Evolutionary conservation across 2,329 filamentous ascomycete species (phyloP).

Genomic region (Epichloe scottii): DNA sequence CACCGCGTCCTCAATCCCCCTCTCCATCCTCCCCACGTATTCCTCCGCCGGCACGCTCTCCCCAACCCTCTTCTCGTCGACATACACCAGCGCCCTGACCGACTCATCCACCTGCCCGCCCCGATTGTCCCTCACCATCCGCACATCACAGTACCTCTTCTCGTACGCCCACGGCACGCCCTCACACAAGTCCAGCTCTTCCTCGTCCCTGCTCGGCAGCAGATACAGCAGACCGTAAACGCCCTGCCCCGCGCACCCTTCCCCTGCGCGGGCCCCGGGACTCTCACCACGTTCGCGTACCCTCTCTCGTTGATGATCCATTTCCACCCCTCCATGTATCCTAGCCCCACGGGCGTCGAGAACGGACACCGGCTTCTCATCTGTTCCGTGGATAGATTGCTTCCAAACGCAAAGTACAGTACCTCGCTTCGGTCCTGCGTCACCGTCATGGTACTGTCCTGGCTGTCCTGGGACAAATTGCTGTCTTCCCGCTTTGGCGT

Average conservation of each 20-base stretch:
- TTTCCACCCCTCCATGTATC: slow-evolving; percentile 39
- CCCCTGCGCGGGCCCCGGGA: too few species aligned
- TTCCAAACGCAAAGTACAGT: slow-evolving; percentile 60
- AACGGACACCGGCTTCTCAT: slow-evolving; percentile 51
- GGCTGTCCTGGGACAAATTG: slow-evolving; percentile 24
- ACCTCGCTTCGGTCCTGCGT: slow-evolving; percentile 23
- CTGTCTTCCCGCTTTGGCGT: slow-evolving; percentile 18
- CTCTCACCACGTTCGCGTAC: slow-evolving; percentile 51
- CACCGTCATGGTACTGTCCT: slow-evolving; percentile 23
- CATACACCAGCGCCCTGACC: slow-evolving; percentile 42
- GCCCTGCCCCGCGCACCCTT: slow-evolving; percentile 10
- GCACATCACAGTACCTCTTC: slow-evolving; percentile 30
- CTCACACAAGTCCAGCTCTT: slow-evolving; percentile 41
- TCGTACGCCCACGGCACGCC: slow-evolving; percentile 51
- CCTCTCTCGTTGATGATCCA: slow-evolving; percentile 58
- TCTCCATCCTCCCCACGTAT: slow-evolving; percentile 53
- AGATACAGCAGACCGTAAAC: slow-evolving; percentile 48
- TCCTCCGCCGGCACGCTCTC: slow-evolving; percentile 36
- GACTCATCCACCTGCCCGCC: slow-evolving; percentile 12
- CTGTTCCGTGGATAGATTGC: slow-evolving; percentile 53
- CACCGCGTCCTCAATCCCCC: slow-evolving; percentile 46
- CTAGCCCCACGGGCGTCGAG: slow-evolving; percentile 44
- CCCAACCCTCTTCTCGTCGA: slow-evolving; percentile 32
- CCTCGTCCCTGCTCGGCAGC: slow-evolving; percentile 37
- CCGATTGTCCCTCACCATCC: slow-evolving; percentile 14